These are phyloP conservation scores for Mucor piriformis DNA, from an alignment of 371 early-diverging fungal genomes.

Conservation along the genomic window DNA sequence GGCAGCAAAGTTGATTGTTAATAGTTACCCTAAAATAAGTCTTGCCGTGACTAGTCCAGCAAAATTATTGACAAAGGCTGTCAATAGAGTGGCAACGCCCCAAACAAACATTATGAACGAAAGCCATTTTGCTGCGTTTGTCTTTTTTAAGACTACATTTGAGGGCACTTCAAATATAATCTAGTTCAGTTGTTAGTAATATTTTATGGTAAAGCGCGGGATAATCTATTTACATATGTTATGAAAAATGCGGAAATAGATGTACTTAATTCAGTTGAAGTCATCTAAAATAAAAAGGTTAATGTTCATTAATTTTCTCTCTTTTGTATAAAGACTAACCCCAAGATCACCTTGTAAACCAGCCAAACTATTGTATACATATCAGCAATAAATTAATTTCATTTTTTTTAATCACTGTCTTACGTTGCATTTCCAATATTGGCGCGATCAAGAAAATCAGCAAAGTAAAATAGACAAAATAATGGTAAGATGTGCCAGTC, in stretches of 20 bases:
- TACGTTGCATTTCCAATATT: conserved; percentile 49
- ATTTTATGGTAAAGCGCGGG: not conserved
- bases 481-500: conserved; percentile 46
- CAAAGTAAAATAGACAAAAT: conserved; percentile 48
- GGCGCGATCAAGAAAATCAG: conserved; percentile 39
- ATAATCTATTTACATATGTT: conserved; percentile 28
- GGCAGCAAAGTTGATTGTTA: not conserved
- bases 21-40: conserved; percentile 38
- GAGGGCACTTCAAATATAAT: conserved; percentile 52
- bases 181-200: conserved; percentile 13
- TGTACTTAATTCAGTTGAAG: conserved; percentile 23
- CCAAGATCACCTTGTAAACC: conserved; percentile 27
- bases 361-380: conserved; percentile 19
- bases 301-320: conserved; percentile 2
- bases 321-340: conserved; percentile 3
- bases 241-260: conserved; percentile 39
- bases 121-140: conserved; percentile 43
- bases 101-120: conserved; percentile 49
- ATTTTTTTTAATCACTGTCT: not conserved
- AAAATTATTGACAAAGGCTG: conserved; percentile 35
- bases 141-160: conserved; percentile 40
- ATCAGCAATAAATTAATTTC: not conserved
- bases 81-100: conserved; percentile 37
- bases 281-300: conserved; percentile 36
- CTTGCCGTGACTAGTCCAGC: conserved; percentile 19